phyloP scores from a whole-genome alignment of 495 filamentous ascomycete genomes.

The Bacidia rubella region DNA sequence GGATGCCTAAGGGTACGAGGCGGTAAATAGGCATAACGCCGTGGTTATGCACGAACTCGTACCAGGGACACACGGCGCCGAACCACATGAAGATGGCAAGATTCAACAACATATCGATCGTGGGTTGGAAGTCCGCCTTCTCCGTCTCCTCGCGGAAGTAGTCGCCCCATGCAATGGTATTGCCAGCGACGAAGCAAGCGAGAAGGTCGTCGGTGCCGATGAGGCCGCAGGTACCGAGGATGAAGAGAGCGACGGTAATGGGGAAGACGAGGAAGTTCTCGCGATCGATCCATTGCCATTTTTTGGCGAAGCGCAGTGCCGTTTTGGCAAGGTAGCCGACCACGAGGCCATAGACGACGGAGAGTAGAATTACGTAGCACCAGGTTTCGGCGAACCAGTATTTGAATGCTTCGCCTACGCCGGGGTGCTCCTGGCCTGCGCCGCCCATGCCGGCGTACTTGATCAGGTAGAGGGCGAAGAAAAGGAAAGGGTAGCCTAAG shows the following conservation, averaged over 20 bases:
- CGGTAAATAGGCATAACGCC: conserved; percentile 56
- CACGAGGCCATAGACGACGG: no score
- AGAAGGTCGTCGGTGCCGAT: conserved; percentile 85
- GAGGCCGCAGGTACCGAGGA: conserved; percentile 73
- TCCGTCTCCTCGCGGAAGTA: no score
- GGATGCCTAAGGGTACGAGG: no score
- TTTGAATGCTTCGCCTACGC: conserved; percentile 53
- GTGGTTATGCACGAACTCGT: conserved; percentile 45
- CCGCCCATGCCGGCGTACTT: conserved; percentile 48
- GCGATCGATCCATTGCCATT: no score
- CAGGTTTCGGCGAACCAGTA: conserved; percentile 79
- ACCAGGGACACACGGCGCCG: conserved; percentile 74
- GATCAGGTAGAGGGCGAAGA: conserved; percentile 69
- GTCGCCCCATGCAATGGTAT: conserved; percentile 78
- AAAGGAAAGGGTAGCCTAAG: conserved; percentile 79
- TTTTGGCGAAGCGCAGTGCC: no score
- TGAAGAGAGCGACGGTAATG: conserved; percentile 49
- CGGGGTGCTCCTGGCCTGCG: conserved; percentile 39
- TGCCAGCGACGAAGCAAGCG: conserved; percentile 84
- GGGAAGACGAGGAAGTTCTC: no score
- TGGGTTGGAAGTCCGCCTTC: conserved; percentile 78
- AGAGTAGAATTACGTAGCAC: no score
- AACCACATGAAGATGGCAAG: conserved; percentile 81
- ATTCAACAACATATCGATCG: conserved; percentile 72
- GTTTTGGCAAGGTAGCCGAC: no score